Base-by-base conservation (phyloP, 2,329 filamentous ascomycete species). In the Cladosporium velox region DNA sequence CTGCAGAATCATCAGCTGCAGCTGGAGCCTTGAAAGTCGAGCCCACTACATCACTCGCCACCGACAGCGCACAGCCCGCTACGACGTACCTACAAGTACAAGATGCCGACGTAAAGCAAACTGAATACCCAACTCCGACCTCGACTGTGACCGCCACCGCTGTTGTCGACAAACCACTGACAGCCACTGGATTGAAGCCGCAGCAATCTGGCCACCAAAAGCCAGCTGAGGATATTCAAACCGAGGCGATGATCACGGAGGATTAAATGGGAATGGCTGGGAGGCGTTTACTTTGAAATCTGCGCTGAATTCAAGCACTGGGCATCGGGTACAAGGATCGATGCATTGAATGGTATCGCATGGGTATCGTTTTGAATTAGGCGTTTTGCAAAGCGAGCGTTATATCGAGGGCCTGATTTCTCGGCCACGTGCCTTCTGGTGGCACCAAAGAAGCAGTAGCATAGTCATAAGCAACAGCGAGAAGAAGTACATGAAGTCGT, bases 81-180 rank as follows among this genome's bases (percentile, higher is more conserved):
- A 28, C 38, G 24, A 47, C 28, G 5, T 26, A 38, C 21, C 38
- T 49, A 6, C 52, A 55, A 10, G 52, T 55, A 10, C 52, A 55
- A 28, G 41, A 60, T 15, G 18, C 28, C 15, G 58, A 60, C 18
- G 18, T 26, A 18, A 60, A 60, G 44, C 58, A 49, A 15, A 60
- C 58, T 6, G 58, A 60, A 10, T 60, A 60, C 28, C 58, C 58
- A n/a, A 60, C 58, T 15, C 58, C 58, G 6, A 60, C 38, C 44
- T 60, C 58, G 18, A 60, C 58, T 18, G 44, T 60, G 21, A 41
- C 41, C 18, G 41, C 26, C 44, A 41, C 34, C 10, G 24, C 21
- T 4, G 34, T 24, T 26, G 26, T 34, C 24, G 58, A 60, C 41
- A 60, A 49, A 18, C 15, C 41, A 2, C 14, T 47, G 28, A 18